Evolutionary conservation across 352 stramenopile species (phyloP), one percentile per base, ranked within the genome.

Genomic region (Phytophthora capsici): DNA sequence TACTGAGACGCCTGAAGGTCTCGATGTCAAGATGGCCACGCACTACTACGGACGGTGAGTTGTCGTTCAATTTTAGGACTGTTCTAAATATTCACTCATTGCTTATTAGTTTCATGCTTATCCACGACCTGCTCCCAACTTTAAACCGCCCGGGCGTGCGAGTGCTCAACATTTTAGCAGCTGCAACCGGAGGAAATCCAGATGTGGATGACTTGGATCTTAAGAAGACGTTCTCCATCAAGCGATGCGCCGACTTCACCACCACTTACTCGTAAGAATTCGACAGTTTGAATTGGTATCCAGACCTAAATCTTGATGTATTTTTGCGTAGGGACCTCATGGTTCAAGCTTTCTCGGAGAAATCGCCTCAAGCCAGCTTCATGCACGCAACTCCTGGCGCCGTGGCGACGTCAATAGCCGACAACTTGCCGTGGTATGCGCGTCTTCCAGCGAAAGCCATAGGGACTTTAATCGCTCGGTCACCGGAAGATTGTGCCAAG

Each of bases 41-140:
- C 62, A 69, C 37, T 69, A 56, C 40, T 69, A 69, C 22, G 63
- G 55, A 25, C 19, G 54, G 54, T 61, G 32, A 66, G 8, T 34
- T 34, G 9, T 34, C 9, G 28, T 14, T 34, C 28, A 34, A 12
- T 9, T 7, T 13, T 34, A 9, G 28, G 9, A 13, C 14, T 34
- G 28, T 34, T 14, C 9, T 34, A 4, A 10, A 32, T 32, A 32
- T 32, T 32, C 8, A 32, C 9, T 12, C 28, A 34, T 14, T 34
- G 9, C 14, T 12, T 3, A 34, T 26, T 16, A 49, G 43, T 19
- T 49, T 49, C 14, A 49, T 49, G 57, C 40, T 71, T 6, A 23
- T 61, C 14, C 36, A 53, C 16, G 55, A 58, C 47, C 13, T 64
- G 32, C 32, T 69, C 0, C 13, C 46, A 14, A 19, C 38, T 5